Base-by-base conservation (phyloP, 192 early-diverging fungal species). In the Coemansia sp. region DNA sequence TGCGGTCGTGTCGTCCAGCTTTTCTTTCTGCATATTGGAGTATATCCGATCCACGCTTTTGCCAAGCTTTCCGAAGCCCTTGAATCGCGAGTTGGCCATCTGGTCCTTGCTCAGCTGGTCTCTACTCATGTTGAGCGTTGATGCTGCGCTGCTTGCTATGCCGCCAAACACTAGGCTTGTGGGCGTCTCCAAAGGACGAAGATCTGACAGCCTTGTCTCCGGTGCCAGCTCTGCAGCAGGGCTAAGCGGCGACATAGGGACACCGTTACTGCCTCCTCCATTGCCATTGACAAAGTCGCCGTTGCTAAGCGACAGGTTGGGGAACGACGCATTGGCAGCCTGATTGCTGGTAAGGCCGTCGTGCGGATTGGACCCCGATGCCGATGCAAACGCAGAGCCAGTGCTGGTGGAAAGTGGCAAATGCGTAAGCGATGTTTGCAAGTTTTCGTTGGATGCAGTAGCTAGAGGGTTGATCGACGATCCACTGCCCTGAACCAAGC, bases 31-130 rank as follows among this genome's bases (percentile, higher is more conserved):
- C 10, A 82, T 82, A 22, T 77, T 82, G 4, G 80, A 82, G 61
- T 82, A 82, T 16, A 82, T 48, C n/a, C 69, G 70, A 34, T 82
- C 80, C n/a, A 82, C 80, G 60, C 80, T 82, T 48, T 82, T 82
- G 31, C 80, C 80, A 5, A 82, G 71, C 60, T 82, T 82, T 5
- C 80, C 80, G 4, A 82, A 56, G 3, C 80, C 75, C 49, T 77
- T 76, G 65, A 82, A 82, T 29, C 80, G 67, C 12, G 73, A 62
- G 29, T 80, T 80, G 60, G 68, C 54, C 72, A 80, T 72, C 36
- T 75, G 78, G 48, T 81, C 80, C 65, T 77, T 82, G 67, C 51
- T 68, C 42, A 82, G 45, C 61, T 70, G 68, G n/a, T 80, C 72
- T n/a, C 69, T 60, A 57, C 57, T 72, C 48, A 60, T 22, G 54